Percentiles rank a stretch among this genome's conserved stretches.
Evolutionary conservation across 805 yeast species (phyloP).

Genomic region (Cyberlindnera meyerae): DNA sequence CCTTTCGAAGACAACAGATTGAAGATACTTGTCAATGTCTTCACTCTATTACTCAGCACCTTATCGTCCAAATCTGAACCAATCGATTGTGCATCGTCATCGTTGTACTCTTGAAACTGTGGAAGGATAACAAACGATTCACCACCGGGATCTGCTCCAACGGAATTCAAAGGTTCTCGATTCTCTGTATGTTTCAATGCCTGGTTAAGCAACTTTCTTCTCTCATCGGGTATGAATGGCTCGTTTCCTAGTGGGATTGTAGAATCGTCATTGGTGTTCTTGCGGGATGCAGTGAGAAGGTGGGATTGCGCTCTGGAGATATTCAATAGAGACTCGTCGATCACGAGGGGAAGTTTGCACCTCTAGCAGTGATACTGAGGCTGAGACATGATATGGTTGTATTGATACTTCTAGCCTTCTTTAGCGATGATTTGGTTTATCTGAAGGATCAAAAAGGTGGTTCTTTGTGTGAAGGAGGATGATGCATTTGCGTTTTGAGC

Average conservation of each 20-base stretch:
- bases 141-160: slow-evolving; percentile 8
- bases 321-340: slow-evolving; percentile 51
- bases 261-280: slow-evolving; percentile 11
- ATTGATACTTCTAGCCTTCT: too few species aligned
- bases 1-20: slow-evolving; percentile 66
- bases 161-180: slow-evolving; percentile 9
- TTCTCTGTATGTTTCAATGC: slow-evolving; percentile 4
- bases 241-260: slow-evolving; percentile 17
- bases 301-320: slow-evolving; percentile 52
- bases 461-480: too few species aligned
- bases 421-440: too few species aligned
- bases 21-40: slow-evolving; percentile 59
- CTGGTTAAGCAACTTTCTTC: slow-evolving; percentile 13
- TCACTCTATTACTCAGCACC: slow-evolving; percentile 44
- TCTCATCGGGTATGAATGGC: slow-evolving; percentile 23
- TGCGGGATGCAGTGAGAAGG: slow-evolving; percentile 40
- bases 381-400: too few species aligned
- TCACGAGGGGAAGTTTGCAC: slow-evolving; percentile 52
- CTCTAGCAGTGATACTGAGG: slow-evolving; percentile 44
- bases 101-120: slow-evolving; percentile 23
- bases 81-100: slow-evolving; percentile 23
- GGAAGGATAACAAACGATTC: slow-evolving; percentile 27
- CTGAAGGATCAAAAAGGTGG: too few species aligned
- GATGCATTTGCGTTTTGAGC: too few species aligned
- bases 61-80: slow-evolving; percentile 26